Conservation (phyloP, 441 rosid species). For the Hura crepitans region DNA sequence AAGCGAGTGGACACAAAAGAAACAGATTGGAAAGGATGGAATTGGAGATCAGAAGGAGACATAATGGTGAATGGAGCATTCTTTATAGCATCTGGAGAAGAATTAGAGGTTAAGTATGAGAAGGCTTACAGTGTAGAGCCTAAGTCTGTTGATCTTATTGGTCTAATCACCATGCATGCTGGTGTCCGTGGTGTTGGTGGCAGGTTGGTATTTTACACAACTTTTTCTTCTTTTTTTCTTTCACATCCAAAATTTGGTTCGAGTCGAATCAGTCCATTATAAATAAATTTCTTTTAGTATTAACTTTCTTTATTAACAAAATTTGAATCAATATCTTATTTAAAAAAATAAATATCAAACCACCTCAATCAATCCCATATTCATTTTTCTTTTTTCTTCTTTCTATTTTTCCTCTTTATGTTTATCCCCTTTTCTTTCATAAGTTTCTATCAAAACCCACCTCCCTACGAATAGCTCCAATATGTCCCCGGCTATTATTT, state of each 20-base stretch:
- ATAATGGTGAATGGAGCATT: slow-evolving; percentile 84
- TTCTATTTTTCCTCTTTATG: not conserved
- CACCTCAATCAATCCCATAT: no score
- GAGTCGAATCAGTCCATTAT: no score
- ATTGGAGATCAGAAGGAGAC: slow-evolving; percentile 95
- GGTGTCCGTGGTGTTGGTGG: slow-evolving; percentile 95
- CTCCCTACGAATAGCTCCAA: no score
- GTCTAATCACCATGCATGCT: slow-evolving; percentile 60
- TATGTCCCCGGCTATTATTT: no score
- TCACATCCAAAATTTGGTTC: no score
- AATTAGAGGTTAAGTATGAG: slow-evolving; percentile 64
- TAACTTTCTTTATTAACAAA: no score
- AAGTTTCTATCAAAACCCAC: not conserved
- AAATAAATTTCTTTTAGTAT: no score
- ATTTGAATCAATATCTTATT: no score
- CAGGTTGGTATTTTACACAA: slow-evolving; percentile 43
- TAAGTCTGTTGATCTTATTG: slow-evolving; percentile 63
- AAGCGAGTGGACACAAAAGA: slow-evolving; percentile 67
- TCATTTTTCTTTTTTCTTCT: not conserved
- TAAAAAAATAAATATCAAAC: no score
- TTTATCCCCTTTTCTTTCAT: not conserved
- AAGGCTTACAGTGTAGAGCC: slow-evolving; percentile 90
- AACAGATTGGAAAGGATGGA: slow-evolving; percentile 72
- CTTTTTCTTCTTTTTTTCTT: no score
- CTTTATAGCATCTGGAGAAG: slow-evolving; percentile 75